Evolutionary conservation across 2,329 filamentous ascomycete species (phyloP).

Genomic region (Cladobotryum mycophilum): DNA sequence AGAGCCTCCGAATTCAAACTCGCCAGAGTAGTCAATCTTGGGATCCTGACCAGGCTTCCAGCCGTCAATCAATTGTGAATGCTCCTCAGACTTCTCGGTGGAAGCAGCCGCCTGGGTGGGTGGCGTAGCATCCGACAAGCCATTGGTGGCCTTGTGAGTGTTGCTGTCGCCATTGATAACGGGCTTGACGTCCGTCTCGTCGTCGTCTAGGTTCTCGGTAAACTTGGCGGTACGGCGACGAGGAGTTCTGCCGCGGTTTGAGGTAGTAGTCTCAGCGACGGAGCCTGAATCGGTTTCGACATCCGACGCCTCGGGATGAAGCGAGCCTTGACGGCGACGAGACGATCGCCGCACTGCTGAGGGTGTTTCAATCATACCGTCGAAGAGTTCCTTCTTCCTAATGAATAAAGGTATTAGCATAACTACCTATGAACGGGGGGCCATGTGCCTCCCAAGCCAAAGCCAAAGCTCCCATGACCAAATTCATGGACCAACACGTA

Average conservation of each 20-base stretch:
- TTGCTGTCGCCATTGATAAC: slow-evolving; percentile 28
- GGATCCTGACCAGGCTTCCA: slow-evolving; percentile 55
- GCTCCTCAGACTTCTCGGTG: slow-evolving; percentile 15
- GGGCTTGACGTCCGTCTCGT: slow-evolving; percentile 23
- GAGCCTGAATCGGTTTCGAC: slow-evolving; percentile 45
- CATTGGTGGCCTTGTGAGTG: slow-evolving; percentile 20
- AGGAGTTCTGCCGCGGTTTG: slow-evolving; percentile 27
- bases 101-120: slow-evolving; percentile 11
- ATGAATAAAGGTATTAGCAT: neutral
- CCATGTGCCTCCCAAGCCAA: too few species aligned
- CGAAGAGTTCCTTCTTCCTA: slow-evolving; percentile 56
- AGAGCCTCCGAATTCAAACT: slow-evolving; percentile 82
- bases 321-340: slow-evolving; percentile 43
- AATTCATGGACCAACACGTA: neutral
- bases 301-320: slow-evolving; percentile 39
- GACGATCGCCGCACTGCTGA: slow-evolving; percentile 29
- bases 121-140: slow-evolving; percentile 20
- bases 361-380: slow-evolving; percentile 56
- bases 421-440: neutral
- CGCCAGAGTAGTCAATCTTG: slow-evolving; percentile 56
- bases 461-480: neutral
- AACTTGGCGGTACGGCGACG: slow-evolving; percentile 46
- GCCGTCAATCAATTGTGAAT: slow-evolving; percentile 39
- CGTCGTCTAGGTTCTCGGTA: slow-evolving; percentile 43
- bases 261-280: slow-evolving; percentile 34